A percentile compares a stretch with the other conserved stretches of the same genome.
Conservation (phyloP, 78 protist genomes). For the Anaeramoeba flamelloides region DNA sequence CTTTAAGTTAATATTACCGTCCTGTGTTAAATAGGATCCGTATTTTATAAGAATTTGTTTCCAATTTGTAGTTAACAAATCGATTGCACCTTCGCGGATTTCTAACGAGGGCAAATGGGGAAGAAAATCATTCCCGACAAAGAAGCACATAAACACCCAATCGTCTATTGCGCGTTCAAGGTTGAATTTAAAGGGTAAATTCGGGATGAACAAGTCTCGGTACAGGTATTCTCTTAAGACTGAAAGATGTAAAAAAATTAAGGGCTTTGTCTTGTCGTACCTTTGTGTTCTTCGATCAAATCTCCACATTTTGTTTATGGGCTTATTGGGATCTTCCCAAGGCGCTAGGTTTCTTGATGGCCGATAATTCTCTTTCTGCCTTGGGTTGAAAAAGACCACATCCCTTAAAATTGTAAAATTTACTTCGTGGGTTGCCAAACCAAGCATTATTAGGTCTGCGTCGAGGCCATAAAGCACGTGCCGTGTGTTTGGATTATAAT, state of each 20-base stretch:
- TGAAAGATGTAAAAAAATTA: not conserved
- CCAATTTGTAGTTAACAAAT: conserved; percentile 22
- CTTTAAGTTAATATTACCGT: conserved; percentile 37
- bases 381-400: not conserved
- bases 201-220: not conserved
- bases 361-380: too few relatives aligned
- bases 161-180: conserved; percentile 89
- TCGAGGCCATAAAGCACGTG: not conserved
- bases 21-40: conserved; percentile 47
- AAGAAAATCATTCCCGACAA: conserved; percentile 97
- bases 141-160: conserved; percentile 78
- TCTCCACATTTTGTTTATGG: not conserved
- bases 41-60: conserved; percentile 4
- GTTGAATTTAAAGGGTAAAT: conserved; percentile 23
- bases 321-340: not conserved
- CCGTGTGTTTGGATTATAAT: not conserved
- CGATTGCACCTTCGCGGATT: conserved; percentile 75
- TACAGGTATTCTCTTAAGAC: not conserved
- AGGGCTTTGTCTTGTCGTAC: conserved; percentile 10
- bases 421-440: not conserved
- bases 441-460: not conserved
- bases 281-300: conserved; percentile 15
- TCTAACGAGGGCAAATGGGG: conserved; percentile 92
- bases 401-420: not conserved
- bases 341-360: not conserved